These are phyloP conservation scores for Torrubiella hemipterigena DNA, from an alignment of 2,329 filamentous ascomycete species.

Conservation along the genomic window DNA sequence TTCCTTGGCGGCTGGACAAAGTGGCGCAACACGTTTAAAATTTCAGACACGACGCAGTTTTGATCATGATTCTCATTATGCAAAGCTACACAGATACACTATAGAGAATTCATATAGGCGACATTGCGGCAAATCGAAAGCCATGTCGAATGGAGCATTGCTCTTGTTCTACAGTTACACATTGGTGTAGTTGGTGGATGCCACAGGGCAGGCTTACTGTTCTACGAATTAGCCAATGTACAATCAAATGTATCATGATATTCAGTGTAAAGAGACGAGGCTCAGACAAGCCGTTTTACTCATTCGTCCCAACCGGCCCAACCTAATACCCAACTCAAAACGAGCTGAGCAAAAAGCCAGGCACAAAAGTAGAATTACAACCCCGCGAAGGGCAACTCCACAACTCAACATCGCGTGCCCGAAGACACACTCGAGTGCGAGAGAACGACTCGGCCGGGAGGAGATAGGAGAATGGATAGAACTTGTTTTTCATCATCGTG, in stretches of 20 bases:
- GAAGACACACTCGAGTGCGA: conserved; percentile 47
- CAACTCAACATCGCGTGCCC: conserved; percentile 53
- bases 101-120: too few relatives aligned
- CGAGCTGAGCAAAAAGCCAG: conserved; percentile 32
- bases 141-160: too few relatives aligned
- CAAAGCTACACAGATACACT: too few relatives aligned
- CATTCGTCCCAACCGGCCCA: conserved; percentile 51
- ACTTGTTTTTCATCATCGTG: conserved; percentile 41
- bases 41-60: too few relatives aligned
- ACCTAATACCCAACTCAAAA: conserved; percentile 34
- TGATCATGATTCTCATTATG: too few relatives aligned
- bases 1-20: too few relatives aligned
- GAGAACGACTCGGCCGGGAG: conserved; percentile 59
- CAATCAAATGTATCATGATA: not conserved
- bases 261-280: conserved; percentile 5
- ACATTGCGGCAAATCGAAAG: too few relatives aligned
- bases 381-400: conserved; percentile 47
- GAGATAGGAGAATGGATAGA: conserved; percentile 67
- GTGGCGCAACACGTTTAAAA: too few relatives aligned
- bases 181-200: too few relatives aligned
- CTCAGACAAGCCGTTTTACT: conserved; percentile 61
- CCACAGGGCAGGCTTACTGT: too few relatives aligned
- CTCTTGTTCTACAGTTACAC: too few relatives aligned
- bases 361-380: conserved; percentile 53
- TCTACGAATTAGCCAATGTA: not conserved